A percentile compares a stretch with the other conserved stretches of the same genome.
phyloP scores from a whole-genome alignment of 1,139 yeast genomes.

The Scheffersomyces titani region DNA sequence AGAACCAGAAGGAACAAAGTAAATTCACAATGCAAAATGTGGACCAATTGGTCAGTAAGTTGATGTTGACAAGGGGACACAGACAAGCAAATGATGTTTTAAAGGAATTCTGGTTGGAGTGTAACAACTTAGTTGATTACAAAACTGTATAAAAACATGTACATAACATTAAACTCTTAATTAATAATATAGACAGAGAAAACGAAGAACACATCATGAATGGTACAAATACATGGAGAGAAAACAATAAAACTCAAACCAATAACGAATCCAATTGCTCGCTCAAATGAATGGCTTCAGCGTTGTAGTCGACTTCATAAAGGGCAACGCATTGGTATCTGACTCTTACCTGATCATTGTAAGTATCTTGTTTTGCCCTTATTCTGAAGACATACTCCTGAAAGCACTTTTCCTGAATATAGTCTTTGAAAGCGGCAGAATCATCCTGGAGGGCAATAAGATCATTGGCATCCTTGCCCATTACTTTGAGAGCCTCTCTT shows the following conservation, averaged over 20 bases:
- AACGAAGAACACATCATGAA: constrained; percentile 1
- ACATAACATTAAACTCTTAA: background rate
- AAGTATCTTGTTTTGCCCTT: constrained; percentile 81
- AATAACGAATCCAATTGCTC: constrained; percentile 48
- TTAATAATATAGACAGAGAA: constrained; percentile 3
- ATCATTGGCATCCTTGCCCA: constrained; percentile 73
- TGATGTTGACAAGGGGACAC: constrained; percentile 65
- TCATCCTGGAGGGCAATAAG: constrained; percentile 52
- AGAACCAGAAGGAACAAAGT: constrained; percentile 7
- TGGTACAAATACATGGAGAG: background rate
- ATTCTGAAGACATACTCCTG: constrained; percentile 73
- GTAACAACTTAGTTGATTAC: constrained; percentile 52
- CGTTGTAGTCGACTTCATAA: constrained; percentile 55
- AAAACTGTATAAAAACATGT: constrained; percentile 7
- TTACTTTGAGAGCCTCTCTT: constrained; percentile 69
- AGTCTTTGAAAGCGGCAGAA: constrained; percentile 48
- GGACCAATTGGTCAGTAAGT: constrained; percentile 50
- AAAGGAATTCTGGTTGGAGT: constrained; percentile 64
- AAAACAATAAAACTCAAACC: constrained; percentile 1
- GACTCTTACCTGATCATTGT: constrained; percentile 75
- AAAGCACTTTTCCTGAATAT: constrained; percentile 58
- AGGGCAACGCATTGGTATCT: constrained; percentile 69
- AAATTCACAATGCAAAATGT: constrained; percentile 8
- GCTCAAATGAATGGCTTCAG: constrained; percentile 63
- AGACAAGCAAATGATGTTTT: constrained; percentile 58